phyloP scores from a whole-genome alignment of 1,284 basidiomycete species.

The Ceratobasidium papillatum region DNA sequence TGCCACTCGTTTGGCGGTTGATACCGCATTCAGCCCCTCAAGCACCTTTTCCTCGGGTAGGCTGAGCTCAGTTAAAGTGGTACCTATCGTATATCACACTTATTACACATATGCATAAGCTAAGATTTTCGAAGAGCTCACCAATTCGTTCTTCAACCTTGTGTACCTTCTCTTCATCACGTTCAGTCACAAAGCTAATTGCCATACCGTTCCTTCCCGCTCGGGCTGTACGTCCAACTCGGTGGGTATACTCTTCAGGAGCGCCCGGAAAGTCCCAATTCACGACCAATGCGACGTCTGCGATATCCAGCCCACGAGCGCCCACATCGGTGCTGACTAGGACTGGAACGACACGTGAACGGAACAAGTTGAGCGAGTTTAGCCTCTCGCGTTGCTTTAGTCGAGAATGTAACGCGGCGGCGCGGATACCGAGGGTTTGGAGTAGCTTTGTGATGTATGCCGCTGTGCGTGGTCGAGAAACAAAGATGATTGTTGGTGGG shows the following conservation, averaged over 20 bases:
- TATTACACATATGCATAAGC: conserved; percentile 11
- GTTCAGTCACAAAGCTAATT: conserved; percentile 93
- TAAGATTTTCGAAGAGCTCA: conserved; percentile 53
- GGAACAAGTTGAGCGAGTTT: conserved; percentile 85
- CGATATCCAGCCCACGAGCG: conserved; percentile 92
- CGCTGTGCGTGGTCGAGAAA: conserved; percentile 84
- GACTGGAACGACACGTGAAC: conserved; percentile 87
- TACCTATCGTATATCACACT: conserved; percentile 58
- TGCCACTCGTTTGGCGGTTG: conserved; percentile 91
- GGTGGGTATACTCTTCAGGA: conserved; percentile 65
- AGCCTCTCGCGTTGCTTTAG: conserved; percentile 91
- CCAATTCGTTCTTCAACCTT: conserved; percentile 88
- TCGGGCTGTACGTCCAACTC: conserved; percentile 86
- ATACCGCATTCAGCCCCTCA: conserved; percentile 86
- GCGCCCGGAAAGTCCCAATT: conserved; percentile 98
- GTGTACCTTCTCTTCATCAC: conserved; percentile 84
- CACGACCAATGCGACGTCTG: conserved; percentile 92
- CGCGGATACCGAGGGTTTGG: conserved; percentile 81
- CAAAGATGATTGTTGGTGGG: conserved; percentile 96
- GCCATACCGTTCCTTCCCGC: conserved; percentile 91
- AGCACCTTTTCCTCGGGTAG: conserved; percentile 86
- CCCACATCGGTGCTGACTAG: conserved; percentile 96
- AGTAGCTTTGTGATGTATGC: conserved; percentile 88
- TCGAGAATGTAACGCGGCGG: conserved; percentile 91
- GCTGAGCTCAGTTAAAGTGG: conserved; percentile 75